Percentiles rank a stretch among this genome's conserved stretches.
Conservation (phyloP, 192 early-diverging fungal genomes). For the Spizellomyces sp. region DNA sequence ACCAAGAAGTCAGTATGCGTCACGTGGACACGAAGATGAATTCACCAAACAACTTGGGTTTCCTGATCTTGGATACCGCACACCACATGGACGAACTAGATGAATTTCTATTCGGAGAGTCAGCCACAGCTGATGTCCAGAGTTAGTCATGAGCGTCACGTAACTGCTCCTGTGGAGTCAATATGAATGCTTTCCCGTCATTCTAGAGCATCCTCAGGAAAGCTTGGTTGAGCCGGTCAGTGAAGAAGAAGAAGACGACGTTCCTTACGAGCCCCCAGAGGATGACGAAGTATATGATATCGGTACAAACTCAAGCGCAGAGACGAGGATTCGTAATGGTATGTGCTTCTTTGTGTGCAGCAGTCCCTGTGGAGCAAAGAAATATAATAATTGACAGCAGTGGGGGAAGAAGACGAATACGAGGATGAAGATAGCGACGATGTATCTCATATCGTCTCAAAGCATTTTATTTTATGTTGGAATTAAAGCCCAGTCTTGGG, state of each 20-base stretch:
- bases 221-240: background rate
- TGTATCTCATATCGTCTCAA: constrained; percentile 38
- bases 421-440: constrained; percentile 66
- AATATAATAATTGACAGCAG: constrained; percentile 6
- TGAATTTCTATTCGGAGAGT: constrained; percentile 24
- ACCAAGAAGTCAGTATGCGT: too few relatives aligned
- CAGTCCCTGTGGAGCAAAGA: background rate
- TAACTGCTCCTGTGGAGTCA: background rate
- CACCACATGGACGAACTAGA: constrained; percentile 11
- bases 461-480: constrained; percentile 12
- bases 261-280: constrained; percentile 24
- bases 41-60: too few relatives aligned
- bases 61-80: too few relatives aligned
- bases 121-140: background rate
- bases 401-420: constrained; percentile 53
- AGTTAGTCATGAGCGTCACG: background rate
- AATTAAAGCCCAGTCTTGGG: background rate
- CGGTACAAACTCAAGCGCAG: background rate
- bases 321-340: background rate
- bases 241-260: constrained; percentile 26
- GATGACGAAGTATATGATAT: constrained; percentile 9
- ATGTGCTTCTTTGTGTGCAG: background rate
- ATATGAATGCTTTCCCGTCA: background rate
- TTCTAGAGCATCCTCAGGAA: background rate
- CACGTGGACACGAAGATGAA: too few relatives aligned